Conservation (phyloP, 805 yeast genomes). For the Pichia paraexigua region DNA sequence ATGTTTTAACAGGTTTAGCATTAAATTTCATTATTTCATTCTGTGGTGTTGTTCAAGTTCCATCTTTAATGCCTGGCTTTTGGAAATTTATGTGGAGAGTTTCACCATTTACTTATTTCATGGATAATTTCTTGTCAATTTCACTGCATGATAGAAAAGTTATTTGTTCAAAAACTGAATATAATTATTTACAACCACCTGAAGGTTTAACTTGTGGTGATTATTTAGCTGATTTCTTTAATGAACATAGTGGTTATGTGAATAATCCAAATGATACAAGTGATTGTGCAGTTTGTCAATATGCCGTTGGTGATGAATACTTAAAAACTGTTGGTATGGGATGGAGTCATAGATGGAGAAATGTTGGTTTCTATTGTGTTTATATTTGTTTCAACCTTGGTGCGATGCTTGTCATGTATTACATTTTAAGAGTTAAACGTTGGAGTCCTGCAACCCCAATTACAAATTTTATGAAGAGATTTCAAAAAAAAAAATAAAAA, state of each 20-base stretch:
- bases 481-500: neutral
- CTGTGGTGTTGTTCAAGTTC: conserved; percentile 62
- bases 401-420: conserved; percentile 32
- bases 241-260: conserved; percentile 46
- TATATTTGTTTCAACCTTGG: conserved; percentile 45
- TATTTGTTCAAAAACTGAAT: conserved; percentile 41
- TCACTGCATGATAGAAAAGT: conserved; percentile 44
- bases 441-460: neutral
- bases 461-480: neutral
- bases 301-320: conserved; percentile 39
- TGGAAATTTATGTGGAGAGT: conserved; percentile 79
- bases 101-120: conserved; percentile 66
- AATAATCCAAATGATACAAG: conserved; percentile 41
- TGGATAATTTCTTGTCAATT: conserved; percentile 44
- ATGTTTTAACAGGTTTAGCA: conserved; percentile 47
- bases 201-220: conserved; percentile 56
- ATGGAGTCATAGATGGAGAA: conserved; percentile 52
- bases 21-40: conserved; percentile 54
- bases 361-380: conserved; percentile 53
- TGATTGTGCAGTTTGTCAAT: conserved; percentile 44
- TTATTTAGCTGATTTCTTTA: conserved; percentile 36
- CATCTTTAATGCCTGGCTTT: conserved; percentile 59
- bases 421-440: conserved; percentile 27
- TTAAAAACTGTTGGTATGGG: conserved; percentile 35
- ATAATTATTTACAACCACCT: conserved; percentile 45